Evolutionary conservation across 306 rosid genomes (phyloP).

Genomic region (Myrica gale): DNA sequence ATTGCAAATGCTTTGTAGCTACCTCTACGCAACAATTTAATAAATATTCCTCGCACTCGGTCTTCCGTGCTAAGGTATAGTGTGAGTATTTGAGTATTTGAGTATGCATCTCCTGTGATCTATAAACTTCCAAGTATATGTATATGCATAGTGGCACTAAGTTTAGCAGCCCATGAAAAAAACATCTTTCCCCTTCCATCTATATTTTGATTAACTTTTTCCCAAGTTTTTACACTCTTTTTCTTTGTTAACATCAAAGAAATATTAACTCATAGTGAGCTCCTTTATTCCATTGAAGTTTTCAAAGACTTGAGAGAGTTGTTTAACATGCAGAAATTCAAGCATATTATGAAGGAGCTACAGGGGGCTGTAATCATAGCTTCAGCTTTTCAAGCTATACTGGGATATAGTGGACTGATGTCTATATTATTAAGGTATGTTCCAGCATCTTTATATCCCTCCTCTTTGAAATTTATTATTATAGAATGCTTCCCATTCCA

Average conservation of each 20-base stretch:
- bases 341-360: slow-evolving; percentile 95
- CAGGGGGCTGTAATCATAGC: slow-evolving; percentile 94
- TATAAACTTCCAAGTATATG: background rate
- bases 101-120: background rate
- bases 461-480: slow-evolving; percentile 7
- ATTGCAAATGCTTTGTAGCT: background rate
- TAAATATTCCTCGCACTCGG: background rate
- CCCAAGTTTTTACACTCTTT: background rate
- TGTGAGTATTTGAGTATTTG: background rate
- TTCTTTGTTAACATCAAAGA: background rate
- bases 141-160: background rate
- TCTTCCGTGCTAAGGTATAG: background rate
- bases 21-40: background rate
- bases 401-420: slow-evolving; percentile 96
- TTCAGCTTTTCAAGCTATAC: slow-evolving; percentile 83
- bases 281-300: background rate
- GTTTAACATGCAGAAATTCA: slow-evolving; percentile 66
- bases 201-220: background rate
- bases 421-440: slow-evolving; percentile 76
- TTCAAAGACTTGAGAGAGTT: background rate
- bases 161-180: background rate
- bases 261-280: background rate
- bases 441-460: slow-evolving; percentile 15
- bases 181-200: background rate
- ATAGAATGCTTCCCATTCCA: slow-evolving; percentile 13